Conservation (phyloP, 768 basidiomycete species). For the Harrya chromipes region DNA sequence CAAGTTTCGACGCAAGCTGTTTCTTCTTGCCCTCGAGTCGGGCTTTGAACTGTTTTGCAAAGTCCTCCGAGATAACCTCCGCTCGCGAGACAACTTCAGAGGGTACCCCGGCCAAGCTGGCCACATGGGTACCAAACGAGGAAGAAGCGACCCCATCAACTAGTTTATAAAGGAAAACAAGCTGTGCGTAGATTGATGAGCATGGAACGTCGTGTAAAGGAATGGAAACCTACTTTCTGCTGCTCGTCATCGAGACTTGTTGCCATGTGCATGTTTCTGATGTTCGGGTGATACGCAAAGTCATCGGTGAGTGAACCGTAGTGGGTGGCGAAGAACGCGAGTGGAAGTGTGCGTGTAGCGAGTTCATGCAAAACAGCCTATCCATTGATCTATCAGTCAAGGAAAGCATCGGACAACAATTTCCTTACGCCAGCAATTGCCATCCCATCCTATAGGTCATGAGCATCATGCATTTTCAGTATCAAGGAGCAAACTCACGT, state of each 20-base stretch:
- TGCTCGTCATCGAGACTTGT: conserved; percentile 92
- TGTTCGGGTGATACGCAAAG: conserved; percentile 87
- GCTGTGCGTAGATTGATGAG: conserved; percentile 38
- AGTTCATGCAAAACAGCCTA: conserved; percentile 92
- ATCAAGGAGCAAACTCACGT: conserved; percentile 43
- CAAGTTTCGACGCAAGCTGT: conserved; percentile 54
- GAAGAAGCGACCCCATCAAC: conserved; percentile 82
- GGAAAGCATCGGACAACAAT: background rate
- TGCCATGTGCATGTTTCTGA: conserved; percentile 94
- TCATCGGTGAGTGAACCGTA: conserved; percentile 96
- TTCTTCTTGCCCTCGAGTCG: conserved; percentile 60
- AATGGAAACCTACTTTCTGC: conserved; percentile 56
- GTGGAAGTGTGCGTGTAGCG: conserved; percentile 85
- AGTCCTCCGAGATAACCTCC: conserved; percentile 80
- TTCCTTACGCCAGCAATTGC: conserved; percentile 82
- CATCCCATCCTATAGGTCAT: conserved; percentile 80
- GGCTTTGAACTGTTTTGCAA: conserved; percentile 84
- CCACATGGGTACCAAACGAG: conserved; percentile 93
- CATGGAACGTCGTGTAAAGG: background rate
- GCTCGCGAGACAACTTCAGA: conserved; percentile 82
- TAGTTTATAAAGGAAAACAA: conserved; percentile 94
- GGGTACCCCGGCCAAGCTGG: conserved; percentile 91
- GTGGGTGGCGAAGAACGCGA: conserved; percentile 97
- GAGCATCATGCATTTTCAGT: conserved; percentile 10
- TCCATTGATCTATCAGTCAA: conserved; percentile 7